A percentile compares a stretch with the other conserved stretches of the same genome.
Evolutionary conservation across 2,329 filamentous ascomycete genomes (phyloP).

Genomic region (Epichloe glyceriae): DNA sequence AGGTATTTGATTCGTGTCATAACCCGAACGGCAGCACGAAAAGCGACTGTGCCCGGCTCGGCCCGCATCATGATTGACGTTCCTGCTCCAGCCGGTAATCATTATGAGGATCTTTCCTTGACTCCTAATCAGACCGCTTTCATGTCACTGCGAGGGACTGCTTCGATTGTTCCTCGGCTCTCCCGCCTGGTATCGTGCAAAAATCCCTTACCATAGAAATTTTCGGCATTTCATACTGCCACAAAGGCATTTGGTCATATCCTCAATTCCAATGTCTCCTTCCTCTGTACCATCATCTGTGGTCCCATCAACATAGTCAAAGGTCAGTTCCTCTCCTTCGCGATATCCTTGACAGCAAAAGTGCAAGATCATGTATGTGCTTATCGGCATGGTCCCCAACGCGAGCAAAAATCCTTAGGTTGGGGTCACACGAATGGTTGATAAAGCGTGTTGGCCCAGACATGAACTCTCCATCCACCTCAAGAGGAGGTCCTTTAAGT

Average conservation of each 20-base stretch:
- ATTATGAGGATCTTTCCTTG: no score
- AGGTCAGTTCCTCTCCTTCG: slow-evolving; percentile 57
- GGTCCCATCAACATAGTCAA: slow-evolving; percentile 63
- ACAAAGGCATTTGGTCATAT: slow-evolving; percentile 50
- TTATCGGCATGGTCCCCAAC: slow-evolving; percentile 66
- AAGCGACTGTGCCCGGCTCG: background rate
- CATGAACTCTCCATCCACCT: slow-evolving; percentile 61
- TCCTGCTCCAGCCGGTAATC: no score
- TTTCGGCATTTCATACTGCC: slow-evolving; percentile 53
- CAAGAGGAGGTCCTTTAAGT: slow-evolving; percentile 41
- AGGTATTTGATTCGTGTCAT: no score
- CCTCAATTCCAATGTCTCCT: slow-evolving; percentile 25
- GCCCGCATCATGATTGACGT: background rate
- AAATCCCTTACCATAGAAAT: slow-evolving; percentile 45
- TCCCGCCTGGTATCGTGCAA: background rate
- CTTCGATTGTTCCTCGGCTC: no score
- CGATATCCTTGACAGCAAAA: slow-evolving; percentile 57
- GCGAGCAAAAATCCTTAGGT: slow-evolving; percentile 66
- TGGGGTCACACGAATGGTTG: slow-evolving; percentile 72
- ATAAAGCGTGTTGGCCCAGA: slow-evolving; percentile 71
- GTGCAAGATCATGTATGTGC: slow-evolving; percentile 60
- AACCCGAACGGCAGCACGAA: no score
- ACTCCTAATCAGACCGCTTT: no score
- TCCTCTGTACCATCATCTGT: slow-evolving; percentile 35
- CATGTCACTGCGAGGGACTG: no score